These are phyloP conservation scores for Chaetomiaceae sp. DNA, from an alignment of 2,329 filamentous ascomycete species.

Conservation along the genomic window DNA sequence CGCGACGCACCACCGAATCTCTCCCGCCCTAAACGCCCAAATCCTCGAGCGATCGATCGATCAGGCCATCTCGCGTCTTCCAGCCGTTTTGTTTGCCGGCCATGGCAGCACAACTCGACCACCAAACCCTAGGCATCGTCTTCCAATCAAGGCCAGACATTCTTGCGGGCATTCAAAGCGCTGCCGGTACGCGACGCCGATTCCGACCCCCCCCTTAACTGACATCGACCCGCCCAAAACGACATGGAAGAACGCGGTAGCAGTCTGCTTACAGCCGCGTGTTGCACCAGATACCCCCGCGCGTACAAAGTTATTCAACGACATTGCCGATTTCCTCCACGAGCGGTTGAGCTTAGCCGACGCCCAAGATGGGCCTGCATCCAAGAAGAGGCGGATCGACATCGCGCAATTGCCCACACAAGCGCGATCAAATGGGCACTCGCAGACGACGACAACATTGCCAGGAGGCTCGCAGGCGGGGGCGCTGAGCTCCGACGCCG, in stretches of 20 bases:
- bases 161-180: slow-evolving; percentile 47
- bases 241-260: neutral
- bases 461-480: slow-evolving; percentile 23
- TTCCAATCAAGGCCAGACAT: slow-evolving; percentile 56
- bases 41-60: too few species aligned
- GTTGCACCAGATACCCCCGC: slow-evolving; percentile 44
- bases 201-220: neutral
- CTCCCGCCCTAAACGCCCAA: too few species aligned
- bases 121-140: slow-evolving; percentile 45
- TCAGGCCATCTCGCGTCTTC: too few species aligned
- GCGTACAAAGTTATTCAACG: slow-evolving; percentile 51
- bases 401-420: slow-evolving; percentile 17
- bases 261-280: neutral
- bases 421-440: slow-evolving; percentile 27
- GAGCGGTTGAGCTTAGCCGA: slow-evolving; percentile 36
- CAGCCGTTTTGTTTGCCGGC: neutral
- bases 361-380: slow-evolving; percentile 34
- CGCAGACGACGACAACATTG: slow-evolving; percentile 24
- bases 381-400: slow-evolving; percentile 52
- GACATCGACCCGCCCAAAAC: neutral
- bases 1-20: too few species aligned
- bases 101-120: slow-evolving; percentile 39
- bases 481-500: slow-evolving; percentile 32
- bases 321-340: slow-evolving; percentile 49
- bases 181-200: slow-evolving; percentile 44